A percentile compares a stretch with the other conserved stretches of the same genome.
Conservation (phyloP, 2,329 filamentous ascomycete genomes). For the Didymella arachidicola region DNA sequence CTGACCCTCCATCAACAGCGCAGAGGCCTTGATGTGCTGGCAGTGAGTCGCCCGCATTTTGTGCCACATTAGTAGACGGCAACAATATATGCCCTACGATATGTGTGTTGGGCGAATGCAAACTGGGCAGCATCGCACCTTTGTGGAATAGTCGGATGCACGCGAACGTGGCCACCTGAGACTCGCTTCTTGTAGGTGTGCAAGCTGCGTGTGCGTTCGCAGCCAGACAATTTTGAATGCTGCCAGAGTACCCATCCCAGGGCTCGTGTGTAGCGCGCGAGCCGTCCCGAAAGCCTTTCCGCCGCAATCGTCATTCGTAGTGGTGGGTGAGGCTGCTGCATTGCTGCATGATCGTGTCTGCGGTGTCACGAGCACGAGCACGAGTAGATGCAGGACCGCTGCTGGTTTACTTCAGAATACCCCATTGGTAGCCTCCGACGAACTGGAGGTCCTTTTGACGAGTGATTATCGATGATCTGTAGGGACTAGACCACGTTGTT, state of each 20-base stretch:
- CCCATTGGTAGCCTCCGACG: not conserved
- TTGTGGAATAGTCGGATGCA: slow-evolving; percentile 49
- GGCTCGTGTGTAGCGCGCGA: slow-evolving; percentile 40
- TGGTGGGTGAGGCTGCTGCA: slow-evolving; percentile 22
- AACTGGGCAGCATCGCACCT: slow-evolving; percentile 47
- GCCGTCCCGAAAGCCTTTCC: slow-evolving; percentile 43
- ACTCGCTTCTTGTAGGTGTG: slow-evolving; percentile 46
- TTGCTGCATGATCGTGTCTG: slow-evolving; percentile 34
- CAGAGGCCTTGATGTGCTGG: slow-evolving; percentile 52
- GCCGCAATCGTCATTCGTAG: slow-evolving; percentile 20
- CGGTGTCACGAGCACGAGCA: slow-evolving; percentile 21
- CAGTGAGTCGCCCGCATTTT: slow-evolving; percentile 48
- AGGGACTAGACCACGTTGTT: slow-evolving; percentile 13
- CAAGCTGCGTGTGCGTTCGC: slow-evolving; percentile 46
- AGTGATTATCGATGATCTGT: slow-evolving; percentile 6
- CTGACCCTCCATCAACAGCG: slow-evolving; percentile 37
- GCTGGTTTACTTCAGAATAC: slow-evolving; percentile 6
- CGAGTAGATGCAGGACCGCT: slow-evolving; percentile 20
- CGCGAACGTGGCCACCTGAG: slow-evolving; percentile 49
- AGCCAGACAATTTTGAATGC: slow-evolving; percentile 41
- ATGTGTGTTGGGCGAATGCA: slow-evolving; percentile 52
- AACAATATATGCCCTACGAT: slow-evolving; percentile 48
- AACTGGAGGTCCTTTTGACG: slow-evolving; percentile 1
- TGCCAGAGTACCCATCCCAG: slow-evolving; percentile 50
- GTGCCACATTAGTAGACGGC: slow-evolving; percentile 49